Evolutionary conservation across 129 eudicot species (phyloP).

Genomic region (Artemisia tridentata): DNA sequence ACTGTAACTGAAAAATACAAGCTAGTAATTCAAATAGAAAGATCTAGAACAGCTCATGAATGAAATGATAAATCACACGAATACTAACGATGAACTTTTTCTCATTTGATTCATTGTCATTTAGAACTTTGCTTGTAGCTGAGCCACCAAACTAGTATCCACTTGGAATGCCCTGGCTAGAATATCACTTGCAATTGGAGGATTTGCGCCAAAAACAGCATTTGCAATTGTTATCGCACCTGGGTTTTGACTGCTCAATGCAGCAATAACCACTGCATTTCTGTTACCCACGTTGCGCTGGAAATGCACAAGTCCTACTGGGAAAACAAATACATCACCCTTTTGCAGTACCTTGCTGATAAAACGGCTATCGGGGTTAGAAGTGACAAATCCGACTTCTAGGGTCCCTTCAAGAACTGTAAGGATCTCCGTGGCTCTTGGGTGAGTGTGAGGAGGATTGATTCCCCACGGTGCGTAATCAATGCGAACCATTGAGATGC

Average conservation of each 20-base stretch:
- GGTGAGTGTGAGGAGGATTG: slow-evolving; percentile 51
- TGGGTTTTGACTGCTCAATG: slow-evolving; percentile 44
- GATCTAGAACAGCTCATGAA: neutral
- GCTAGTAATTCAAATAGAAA: neutral
- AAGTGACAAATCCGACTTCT: slow-evolving; percentile 41
- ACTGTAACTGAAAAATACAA: neutral
- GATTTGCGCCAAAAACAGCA: slow-evolving; percentile 18
- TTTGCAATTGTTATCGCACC: slow-evolving; percentile 25
- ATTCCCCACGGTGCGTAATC: slow-evolving; percentile 46
- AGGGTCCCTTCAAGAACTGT: slow-evolving; percentile 41
- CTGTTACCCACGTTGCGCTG: slow-evolving; percentile 38
- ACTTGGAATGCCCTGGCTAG: slow-evolving; percentile 21
- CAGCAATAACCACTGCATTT: slow-evolving; percentile 37
- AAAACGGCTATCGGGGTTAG: slow-evolving; percentile 37
- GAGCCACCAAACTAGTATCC: slow-evolving; percentile 2
- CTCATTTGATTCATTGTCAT: neutral
- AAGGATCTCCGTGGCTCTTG: slow-evolving; percentile 46
- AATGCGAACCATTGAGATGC: slow-evolving; percentile 42
- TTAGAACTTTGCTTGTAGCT: slow-evolving; percentile 30
- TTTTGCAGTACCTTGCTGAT: slow-evolving; percentile 37
- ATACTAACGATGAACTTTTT: neutral
- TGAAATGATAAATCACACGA: slow-evolving; percentile 5
- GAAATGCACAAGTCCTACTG: slow-evolving; percentile 40
- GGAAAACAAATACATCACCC: slow-evolving; percentile 51
- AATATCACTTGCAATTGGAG: slow-evolving; percentile 10